These are phyloP conservation scores for Scutellaria barbata DNA, from an alignment of 257 asterid genomes.

Conservation along the genomic window DNA sequence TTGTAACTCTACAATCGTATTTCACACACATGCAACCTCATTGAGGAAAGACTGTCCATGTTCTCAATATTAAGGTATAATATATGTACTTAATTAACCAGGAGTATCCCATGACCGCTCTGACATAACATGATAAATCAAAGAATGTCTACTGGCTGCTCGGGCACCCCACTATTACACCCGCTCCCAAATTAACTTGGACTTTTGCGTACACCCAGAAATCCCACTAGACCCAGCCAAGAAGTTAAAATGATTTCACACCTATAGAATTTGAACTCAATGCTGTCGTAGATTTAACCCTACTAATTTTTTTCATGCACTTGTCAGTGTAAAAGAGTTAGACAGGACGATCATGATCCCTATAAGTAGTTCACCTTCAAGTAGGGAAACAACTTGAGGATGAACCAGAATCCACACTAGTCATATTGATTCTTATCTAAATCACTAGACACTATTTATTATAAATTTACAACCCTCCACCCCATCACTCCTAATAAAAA, in stretches of 20 bases:
- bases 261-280: too few species aligned
- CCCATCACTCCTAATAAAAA: not conserved
- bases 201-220: too few species aligned
- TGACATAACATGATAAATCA: not conserved
- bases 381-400: not conserved
- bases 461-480: conserved; percentile 2
- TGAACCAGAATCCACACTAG: not conserved
- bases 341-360: too few species aligned
- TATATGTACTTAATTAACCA: conserved; percentile 5
- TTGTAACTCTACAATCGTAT: conserved; percentile 10
- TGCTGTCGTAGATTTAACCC: too few species aligned
- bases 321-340: too few species aligned
- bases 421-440: not conserved
- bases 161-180: not conserved
- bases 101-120: not conserved
- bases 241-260: too few species aligned
- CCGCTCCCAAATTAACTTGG: too few species aligned
- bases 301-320: too few species aligned
- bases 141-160: not conserved
- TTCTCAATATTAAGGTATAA: not conserved
- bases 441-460: not conserved
- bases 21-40: conserved; percentile 18
- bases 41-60: not conserved
- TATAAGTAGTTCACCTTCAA: too few species aligned
- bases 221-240: not conserved